phyloP scores from a whole-genome alignment of 169 alveolate genomes.

The Condylostoma magnum region DNA sequence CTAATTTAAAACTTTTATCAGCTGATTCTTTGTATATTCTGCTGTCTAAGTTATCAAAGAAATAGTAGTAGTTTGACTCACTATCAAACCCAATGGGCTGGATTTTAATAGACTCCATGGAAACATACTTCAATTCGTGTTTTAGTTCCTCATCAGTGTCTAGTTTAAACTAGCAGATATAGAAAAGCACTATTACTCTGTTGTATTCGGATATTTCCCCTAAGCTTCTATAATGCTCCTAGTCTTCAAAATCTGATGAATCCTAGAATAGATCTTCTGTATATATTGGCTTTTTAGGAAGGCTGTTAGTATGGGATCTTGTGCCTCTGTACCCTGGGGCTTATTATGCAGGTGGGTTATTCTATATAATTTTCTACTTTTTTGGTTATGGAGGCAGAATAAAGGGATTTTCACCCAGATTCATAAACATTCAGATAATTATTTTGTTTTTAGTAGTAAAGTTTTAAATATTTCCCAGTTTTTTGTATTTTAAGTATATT shows the following conservation, averaged over 20 bases:
- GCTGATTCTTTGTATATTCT: not conserved
- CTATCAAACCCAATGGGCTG: conserved; percentile 21
- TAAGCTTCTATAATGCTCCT: not conserved
- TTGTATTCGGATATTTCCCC: conserved; percentile 24
- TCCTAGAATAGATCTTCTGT: conserved; percentile 8
- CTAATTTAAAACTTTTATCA: not conserved
- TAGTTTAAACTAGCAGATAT: conserved; percentile 2
- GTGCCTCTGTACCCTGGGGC: conserved; percentile 17
- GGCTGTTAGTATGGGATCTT: conserved; percentile 17
- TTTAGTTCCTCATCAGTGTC: conserved; percentile 20
- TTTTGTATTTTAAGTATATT: not conserved
- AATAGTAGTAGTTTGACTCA: not conserved
- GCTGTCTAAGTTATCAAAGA: conserved; percentile 12
- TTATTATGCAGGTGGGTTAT: not conserved
- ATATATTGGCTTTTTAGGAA: conserved; percentile 3
- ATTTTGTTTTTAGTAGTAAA: not conserved
- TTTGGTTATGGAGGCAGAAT: not conserved
- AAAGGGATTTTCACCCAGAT: conserved; percentile 28
- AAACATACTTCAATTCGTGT: conserved; percentile 26
- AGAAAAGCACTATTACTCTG: conserved; percentile 9
- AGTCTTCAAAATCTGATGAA: conserved; percentile 21
- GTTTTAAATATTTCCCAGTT: conserved; percentile 4
- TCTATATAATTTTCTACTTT: not conserved
- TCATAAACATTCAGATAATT: conserved; percentile 3
- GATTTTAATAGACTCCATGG: conserved; percentile 13